These are phyloP conservation scores for Leccinellum rugosiceps DNA, from an alignment of 768 basidiomycete genomes.

Conservation along the genomic window DNA sequence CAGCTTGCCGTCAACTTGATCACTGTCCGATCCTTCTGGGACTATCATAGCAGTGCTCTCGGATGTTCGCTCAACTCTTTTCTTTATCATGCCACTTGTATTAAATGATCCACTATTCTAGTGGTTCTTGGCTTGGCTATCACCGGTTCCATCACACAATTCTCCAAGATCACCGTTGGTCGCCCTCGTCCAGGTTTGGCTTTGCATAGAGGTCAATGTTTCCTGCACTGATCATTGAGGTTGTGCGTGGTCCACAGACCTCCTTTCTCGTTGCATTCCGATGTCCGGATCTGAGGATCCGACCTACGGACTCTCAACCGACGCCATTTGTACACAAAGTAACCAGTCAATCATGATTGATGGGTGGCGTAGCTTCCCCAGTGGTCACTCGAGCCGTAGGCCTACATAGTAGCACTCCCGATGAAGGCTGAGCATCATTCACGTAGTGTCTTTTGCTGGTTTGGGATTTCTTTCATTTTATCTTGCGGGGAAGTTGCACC, in stretches of 20 bases:
- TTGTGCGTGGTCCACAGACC: conserved; percentile 15
- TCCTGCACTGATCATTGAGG: not conserved
- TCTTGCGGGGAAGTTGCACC: conserved; percentile 86
- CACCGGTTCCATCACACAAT: conserved; percentile 79
- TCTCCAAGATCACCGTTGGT: conserved; percentile 84
- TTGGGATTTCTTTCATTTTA: conserved; percentile 88
- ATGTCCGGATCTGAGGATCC: conserved; percentile 60
- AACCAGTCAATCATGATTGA: conserved; percentile 58
- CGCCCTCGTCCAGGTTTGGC: conserved; percentile 78
- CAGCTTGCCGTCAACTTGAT: conserved; percentile 67
- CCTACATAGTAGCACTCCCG: conserved; percentile 1
- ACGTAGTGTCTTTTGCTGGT: conserved; percentile 85
- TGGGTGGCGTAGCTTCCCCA: conserved; percentile 91
- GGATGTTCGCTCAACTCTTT: conserved; percentile 35
- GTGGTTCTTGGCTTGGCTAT: conserved; percentile 73
- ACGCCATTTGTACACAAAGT: conserved; percentile 75
- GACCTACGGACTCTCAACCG: conserved; percentile 68
- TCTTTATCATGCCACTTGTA: conserved; percentile 23
- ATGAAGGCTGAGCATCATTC: conserved; percentile 2
- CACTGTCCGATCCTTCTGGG: conserved; percentile 85
- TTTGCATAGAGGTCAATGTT: not conserved
- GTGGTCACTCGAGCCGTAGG: conserved; percentile 86
- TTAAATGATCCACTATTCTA: conserved; percentile 23
- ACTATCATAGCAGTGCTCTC: conserved; percentile 66
- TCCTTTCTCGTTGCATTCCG: conserved; percentile 58